Percentiles rank a stretch among this genome's conserved stretches.
phyloP scores from a whole-genome alignment of 2,329 filamentous ascomycete genomes.

The Verticillium zaregamsianum region DNA sequence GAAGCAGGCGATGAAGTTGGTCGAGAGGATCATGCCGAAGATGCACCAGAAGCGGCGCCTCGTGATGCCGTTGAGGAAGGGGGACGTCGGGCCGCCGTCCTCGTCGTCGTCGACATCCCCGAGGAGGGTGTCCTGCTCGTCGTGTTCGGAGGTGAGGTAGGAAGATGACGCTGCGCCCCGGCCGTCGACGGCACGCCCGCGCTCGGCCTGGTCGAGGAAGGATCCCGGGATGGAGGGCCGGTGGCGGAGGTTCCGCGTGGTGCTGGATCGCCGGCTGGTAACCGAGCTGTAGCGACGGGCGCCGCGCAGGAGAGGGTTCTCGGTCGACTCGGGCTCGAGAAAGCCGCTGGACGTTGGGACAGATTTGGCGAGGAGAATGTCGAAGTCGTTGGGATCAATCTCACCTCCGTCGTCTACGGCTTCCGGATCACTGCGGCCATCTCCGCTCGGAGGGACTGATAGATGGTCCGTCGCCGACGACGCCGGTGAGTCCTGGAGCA shows the following conservation, averaged over 20 bases:
- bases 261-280: not conserved
- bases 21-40: slow-evolving; percentile 54
- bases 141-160: not conserved
- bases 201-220: not conserved
- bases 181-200: not conserved
- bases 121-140: slow-evolving; percentile 1
- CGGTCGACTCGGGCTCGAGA: slow-evolving; percentile 36
- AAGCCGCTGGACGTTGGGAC: slow-evolving; percentile 29
- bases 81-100: slow-evolving; percentile 5
- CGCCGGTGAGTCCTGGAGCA: not conserved
- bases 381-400: slow-evolving; percentile 29
- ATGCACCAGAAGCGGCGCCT: slow-evolving; percentile 56
- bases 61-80: slow-evolving; percentile 42
- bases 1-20: slow-evolving; percentile 59
- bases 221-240: not conserved
- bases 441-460: not conserved
- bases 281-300: slow-evolving; percentile 22
- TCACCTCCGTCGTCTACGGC: slow-evolving; percentile 10
- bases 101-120: slow-evolving; percentile 1
- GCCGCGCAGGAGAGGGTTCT: slow-evolving; percentile 34
- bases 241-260: not conserved
- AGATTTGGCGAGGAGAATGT: slow-evolving; percentile 33
- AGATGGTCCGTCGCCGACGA: not conserved
- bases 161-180: not conserved
- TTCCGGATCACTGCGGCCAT: not conserved